A percentile compares a stretch with the other conserved stretches of the same genome.
Conservation (phyloP, 495 filamentous ascomycete genomes). For the Extremus antarcticus region DNA sequence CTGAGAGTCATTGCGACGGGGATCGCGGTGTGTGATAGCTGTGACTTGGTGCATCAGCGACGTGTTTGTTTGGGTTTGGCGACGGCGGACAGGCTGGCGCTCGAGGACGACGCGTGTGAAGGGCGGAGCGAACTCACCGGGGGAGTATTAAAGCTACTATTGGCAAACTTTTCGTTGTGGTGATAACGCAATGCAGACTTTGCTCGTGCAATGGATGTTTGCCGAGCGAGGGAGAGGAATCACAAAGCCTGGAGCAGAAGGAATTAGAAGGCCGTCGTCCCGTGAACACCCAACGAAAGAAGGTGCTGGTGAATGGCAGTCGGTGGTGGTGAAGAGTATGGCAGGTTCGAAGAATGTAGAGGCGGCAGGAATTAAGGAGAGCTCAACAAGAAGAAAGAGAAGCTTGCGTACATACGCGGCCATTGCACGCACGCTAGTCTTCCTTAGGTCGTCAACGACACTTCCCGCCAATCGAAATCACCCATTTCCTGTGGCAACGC, state of each 20-base stretch:
- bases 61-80: background rate
- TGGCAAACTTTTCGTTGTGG: background rate
- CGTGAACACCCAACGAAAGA: conserved; percentile 14
- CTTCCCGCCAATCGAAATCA: background rate
- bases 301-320: conserved; percentile 10
- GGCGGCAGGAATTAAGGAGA: background rate
- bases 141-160: conserved; percentile 17
- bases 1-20: conserved; percentile 57
- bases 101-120: background rate
- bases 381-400: background rate
- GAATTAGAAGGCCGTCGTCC: background rate
- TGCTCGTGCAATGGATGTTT: conserved; percentile 8
- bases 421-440: background rate
- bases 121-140: conserved; percentile 11
- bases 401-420: background rate
- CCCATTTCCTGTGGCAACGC: background rate
- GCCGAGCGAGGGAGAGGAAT: conserved; percentile 4
- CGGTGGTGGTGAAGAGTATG: background rate
- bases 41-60: conserved; percentile 2
- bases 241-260: background rate
- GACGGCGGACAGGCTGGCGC: background rate
- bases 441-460: background rate
- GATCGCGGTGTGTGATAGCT: conserved; percentile 7
- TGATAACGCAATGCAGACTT: conserved; percentile 5
- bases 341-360: background rate